Conservation (phyloP, 441 rosid species). For the Gossypium schwendimanii region DNA sequence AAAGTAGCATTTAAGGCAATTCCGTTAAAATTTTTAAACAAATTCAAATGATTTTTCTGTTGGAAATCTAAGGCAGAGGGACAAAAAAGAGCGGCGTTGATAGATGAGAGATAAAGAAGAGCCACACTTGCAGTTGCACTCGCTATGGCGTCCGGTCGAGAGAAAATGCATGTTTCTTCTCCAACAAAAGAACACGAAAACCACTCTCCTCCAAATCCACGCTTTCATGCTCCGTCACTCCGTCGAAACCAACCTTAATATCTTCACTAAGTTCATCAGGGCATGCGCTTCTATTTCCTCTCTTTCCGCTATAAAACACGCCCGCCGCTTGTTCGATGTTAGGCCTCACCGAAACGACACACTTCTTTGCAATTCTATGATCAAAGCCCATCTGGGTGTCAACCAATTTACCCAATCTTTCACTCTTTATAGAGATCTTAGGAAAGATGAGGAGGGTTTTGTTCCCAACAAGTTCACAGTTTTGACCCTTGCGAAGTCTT, state of each 20-base stretch:
- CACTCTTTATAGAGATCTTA: conserved; percentile 41
- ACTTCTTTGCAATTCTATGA: conserved; percentile 62
- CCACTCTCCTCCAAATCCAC: conserved; percentile 47
- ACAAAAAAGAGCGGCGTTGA: not conserved
- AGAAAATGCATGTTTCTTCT: conserved; percentile 51
- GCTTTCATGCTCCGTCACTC: conserved; percentile 57
- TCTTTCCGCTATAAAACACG: conserved; percentile 30
- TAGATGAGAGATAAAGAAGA: conserved; percentile 11
- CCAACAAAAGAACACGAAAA: conserved; percentile 27
- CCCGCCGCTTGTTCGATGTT: conserved; percentile 48
- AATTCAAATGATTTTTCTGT: not conserved
- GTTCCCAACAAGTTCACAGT: conserved; percentile 55
- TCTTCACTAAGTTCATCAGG: conserved; percentile 49
- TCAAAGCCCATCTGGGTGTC: conserved; percentile 40
- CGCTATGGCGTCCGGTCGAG: conserved; percentile 43
- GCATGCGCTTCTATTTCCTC: conserved; percentile 26
- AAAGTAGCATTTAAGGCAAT: not conserved
- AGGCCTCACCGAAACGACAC: conserved; percentile 44
- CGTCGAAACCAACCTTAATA: conserved; percentile 41
- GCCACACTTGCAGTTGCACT: conserved; percentile 3
- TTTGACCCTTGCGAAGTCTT: conserved; percentile 48
- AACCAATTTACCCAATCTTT: conserved; percentile 37
- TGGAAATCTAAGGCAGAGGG: not conserved
- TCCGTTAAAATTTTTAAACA: not conserved
- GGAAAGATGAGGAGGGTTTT: conserved; percentile 31